Evolutionary conservation across 2,329 filamentous ascomycete genomes (phyloP), one percentile per base, ranked within the genome.

Genomic region (Leptographium procerum): DNA sequence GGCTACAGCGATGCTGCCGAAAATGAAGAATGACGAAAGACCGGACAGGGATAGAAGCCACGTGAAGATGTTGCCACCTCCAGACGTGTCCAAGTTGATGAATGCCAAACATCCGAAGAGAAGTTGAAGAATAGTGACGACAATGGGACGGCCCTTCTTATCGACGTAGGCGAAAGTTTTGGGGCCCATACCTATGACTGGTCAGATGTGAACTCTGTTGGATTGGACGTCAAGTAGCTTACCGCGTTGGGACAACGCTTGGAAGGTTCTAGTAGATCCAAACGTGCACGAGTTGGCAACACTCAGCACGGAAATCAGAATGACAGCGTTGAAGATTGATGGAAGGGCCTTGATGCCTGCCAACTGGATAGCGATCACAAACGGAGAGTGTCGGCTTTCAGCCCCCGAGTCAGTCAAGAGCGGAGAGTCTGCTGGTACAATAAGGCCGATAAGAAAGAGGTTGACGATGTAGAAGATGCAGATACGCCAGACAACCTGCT

Each of bases 11-110:
- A 86, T 83, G 59, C 77, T 85, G 36, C 81, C 84, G 87, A 87
- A 91, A 26, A 87, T 86, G 71, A 91, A 88, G 69, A 91, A 82
- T 60, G 82, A 85, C 1, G 83, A 82, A 13, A 91, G 80, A 56
- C 86, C 87, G 0, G 86, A 88, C 28, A 91, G 79, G 0, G 87
- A 81, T 36, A 89, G 75, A 56, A 87, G 76, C 83, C 84, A 87
- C 64, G 74, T 75, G 72, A 86, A 86, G 61, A 83, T 76, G 1
- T 70, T 70, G 40, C 64, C 67, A 64, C 70, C 73, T 57, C 69
- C 69, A 7, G 65, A 63, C 4, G 78, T 75, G 66, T 73, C 70
- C 14, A 50, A 16, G 48, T 75, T 77, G 58, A 86, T 71, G 68
- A 82, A 86, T 36, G 80, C 81, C 19, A 86, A 73, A 52, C 83